Base-by-base conservation (phyloP, 768 basidiomycete species). In the Leccinum truebloodii region DNA sequence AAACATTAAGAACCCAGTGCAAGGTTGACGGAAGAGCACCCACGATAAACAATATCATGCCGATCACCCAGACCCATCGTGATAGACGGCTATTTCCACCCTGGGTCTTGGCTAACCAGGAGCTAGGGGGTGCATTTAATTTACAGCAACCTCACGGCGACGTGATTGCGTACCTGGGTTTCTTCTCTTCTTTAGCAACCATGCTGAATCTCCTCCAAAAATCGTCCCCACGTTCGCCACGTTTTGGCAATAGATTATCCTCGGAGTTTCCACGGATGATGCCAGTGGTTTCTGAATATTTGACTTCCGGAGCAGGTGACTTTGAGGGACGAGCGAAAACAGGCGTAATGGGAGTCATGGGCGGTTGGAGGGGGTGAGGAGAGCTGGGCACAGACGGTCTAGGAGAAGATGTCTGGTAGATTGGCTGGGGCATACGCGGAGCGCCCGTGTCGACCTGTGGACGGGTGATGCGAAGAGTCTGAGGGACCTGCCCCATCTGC, bases 161-260 rank as follows among this genome's bases (percentile, higher is more conserved):
- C 39, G 55, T 22, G 39, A 16, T 52, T 46, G 63, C 65, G 20
- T 55, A 79, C 81, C 75, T 78, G 73, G 81, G 79, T 66, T 84
- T 85, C 68, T 79, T 78, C 65, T 89, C 86, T 60, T 86, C 85
- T 69, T 85, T 89, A 9, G 85, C 90, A 62, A 93, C 86, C 79
- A 92, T 91, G 62, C 88, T 90, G 75, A 93, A 94, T 41, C 92
- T 80, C 61, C 89, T 80, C 92, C 92, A 94, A 75, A 94, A 93
- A 67, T 92, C 88, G 67, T 93, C 90, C 1, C 90, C 89, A 53
- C 81, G 84, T 70, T 90, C 85, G 3, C 90, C 89, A 50, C 89
- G 81, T 44, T 78, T 78, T 2, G 89, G 87, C 8, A 92, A 71
- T 3, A 89, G 69, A 2, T 85, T 83, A 46, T 87, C 89, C 71